Base-by-base conservation (phyloP, 163 green algal species). In the Chlorella variabilis region DNA sequence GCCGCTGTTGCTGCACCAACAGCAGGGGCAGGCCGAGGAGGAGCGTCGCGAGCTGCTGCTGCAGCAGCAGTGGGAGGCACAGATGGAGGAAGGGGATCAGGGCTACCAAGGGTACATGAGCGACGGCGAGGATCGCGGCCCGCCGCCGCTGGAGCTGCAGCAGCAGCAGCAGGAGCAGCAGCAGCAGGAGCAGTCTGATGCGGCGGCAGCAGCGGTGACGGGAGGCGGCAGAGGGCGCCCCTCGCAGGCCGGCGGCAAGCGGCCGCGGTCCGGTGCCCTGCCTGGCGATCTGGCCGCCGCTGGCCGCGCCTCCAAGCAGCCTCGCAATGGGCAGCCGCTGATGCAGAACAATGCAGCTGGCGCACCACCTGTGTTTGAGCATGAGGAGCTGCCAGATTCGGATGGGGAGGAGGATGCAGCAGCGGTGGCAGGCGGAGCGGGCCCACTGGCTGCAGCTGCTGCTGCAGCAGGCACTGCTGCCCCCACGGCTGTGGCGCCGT, bases 351-450 rank as follows among this genome's bases (percentile, higher is more conserved):
- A n/a, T n/a, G n/a, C n/a, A n/a, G n/a, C n/a, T n/a, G n/a, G n/a
- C n/a, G n/a, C n/a, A n/a, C n/a, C n/a, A n/a, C 34, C 34, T 20
- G 39, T 45, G 56, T 80, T 80, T 80, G 73, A 80, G 73, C 4
- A 21, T 3, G 73, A 80, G 27, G 51, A 80, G 56, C 39, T 80
- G 56, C 15, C 38, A 45, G 73, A 80, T 27, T 71, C 56, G 23
- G 73, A 80, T 6, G 48, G 20, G 0, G 73, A 70, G 38, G 68
- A 38, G 41, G 25, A 15, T 33, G 23, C 23, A n/a, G 20, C 54
- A 9, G 54, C 54, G 23, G 20, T 29, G 54, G 18, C 54, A 63
- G 54, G 23, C 23, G 54, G 54, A 6, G 54, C 20, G 54, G 20
- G 23, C 20, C 54, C 23, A 9, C 9, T 29, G 18, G 54, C 54